Evolutionary conservation across 495 filamentous ascomycete species (phyloP), one percentile per base, ranked within the genome.

Genomic region (Aspergillus kassunensis): DNA sequence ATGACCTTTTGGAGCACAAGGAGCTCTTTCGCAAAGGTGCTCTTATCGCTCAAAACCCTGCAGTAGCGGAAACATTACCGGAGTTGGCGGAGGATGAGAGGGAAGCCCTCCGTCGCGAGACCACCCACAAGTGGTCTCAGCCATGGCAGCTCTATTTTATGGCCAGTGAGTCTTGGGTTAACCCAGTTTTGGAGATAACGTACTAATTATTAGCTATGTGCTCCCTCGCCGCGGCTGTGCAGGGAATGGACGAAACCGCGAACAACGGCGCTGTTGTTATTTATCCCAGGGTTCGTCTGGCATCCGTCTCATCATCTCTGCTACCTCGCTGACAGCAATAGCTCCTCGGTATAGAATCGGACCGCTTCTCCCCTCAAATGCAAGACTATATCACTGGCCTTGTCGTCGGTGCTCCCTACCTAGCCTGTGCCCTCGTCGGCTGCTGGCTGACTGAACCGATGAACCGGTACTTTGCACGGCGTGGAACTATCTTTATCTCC

Each of bases 191-290:
- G 64, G 60, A 63, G 55, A 64, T 63, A 59, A 18, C 3, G 3
- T 10, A 6, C 29, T 34, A 69, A 30, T 43, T 21, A 6, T n/a
- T 65, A 69, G 63, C 24, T 64, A 53, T 77, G 67, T 77, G 72
- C 50, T 75, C 73, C 1, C 52, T 78, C 1, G 74, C 70, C 11
- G 80, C 81, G 7, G 79, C 75, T 29, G 77, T 80, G 4, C 82
- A 86, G 59, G 80, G 80, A 6, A 81, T 82, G 84, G 84, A 89
- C 55, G 86, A 92, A 62, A 89, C 87, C 0, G 87, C 88, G 52
- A 85, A 88, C 58, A 91, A 90, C 54, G 88, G 86, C 37, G 88
- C 86, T 3, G 85, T 89, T 54, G 71, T 82, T 2, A 85, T 87
- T 58, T 89, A 86, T 57, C 69, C 77, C 21, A 63, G 59, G 9